These are phyloP conservation scores for Ustilaginoidea virens DNA, from an alignment of 2,329 filamentous ascomycete genomes.

Conservation along the genomic window DNA sequence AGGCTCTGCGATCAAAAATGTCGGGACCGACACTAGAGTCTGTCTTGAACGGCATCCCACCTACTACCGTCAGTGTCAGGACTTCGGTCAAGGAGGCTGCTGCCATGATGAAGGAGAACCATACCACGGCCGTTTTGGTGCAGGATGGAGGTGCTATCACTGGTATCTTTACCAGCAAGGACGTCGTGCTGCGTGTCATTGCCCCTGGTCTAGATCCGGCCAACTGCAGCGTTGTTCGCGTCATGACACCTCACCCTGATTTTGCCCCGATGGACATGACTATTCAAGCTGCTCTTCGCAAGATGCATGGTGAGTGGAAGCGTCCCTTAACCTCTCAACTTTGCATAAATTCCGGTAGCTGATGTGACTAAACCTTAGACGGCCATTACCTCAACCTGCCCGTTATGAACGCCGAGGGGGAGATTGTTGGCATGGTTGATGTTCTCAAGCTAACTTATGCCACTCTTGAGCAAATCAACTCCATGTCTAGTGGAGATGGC, in stretches of 20 bases:
- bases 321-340: no score
- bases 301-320: conserved; percentile 90
- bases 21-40: conserved; percentile 92
- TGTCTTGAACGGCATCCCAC: conserved; percentile 80
- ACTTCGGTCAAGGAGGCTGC: conserved; percentile 96
- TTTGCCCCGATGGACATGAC: conserved; percentile 99
- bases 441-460: conserved; percentile 97
- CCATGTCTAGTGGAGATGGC: conserved; percentile 73
- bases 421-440: conserved; percentile 99
- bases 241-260: conserved; percentile 98
- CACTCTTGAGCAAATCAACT: conserved; percentile 94
- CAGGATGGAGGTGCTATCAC: conserved; percentile 96
- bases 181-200: conserved; percentile 94
- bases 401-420: conserved; percentile 92
- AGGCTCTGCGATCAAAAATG: conserved; percentile 91
- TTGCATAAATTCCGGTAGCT: neutral
- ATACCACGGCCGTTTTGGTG: conserved; percentile 89
- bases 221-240: conserved; percentile 92
- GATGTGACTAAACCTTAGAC: conserved; percentile 44
- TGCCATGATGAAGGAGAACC: conserved; percentile 94
- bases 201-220: conserved; percentile 86
- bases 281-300: conserved; percentile 91
- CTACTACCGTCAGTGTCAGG: conserved; percentile 85
- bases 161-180: conserved; percentile 98
- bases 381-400: conserved; percentile 96